phyloP scores from a whole-genome alignment of 148 eudicot species.

The Rhododendron simsii region DNA sequence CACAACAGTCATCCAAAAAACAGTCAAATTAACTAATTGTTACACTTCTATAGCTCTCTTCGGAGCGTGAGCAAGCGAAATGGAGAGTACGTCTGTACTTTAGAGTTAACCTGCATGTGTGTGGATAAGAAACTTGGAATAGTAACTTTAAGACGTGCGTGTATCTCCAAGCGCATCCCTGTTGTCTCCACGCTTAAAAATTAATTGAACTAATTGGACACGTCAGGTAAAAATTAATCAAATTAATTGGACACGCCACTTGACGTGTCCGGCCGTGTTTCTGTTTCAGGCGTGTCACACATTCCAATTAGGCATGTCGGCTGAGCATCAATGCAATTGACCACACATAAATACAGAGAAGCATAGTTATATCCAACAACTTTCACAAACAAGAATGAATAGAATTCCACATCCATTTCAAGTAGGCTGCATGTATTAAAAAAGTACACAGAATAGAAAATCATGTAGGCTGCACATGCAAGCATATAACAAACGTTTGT shows the following conservation, averaged over 20 bases:
- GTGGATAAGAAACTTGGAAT: background rate
- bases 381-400: background rate
- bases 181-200: background rate
- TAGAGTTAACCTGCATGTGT: background rate
- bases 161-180: background rate
- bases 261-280: background rate
- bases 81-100: background rate
- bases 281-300: background rate
- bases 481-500: too few species aligned
- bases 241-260: background rate
- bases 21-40: background rate
- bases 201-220: too few species aligned
- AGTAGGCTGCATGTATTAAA: background rate
- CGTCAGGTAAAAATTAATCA: background rate
- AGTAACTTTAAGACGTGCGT: background rate
- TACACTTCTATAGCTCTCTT: background rate
- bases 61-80: background rate
- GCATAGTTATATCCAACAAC: background rate
- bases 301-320: background rate
- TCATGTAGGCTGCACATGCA: too few species aligned
- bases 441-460: background rate
- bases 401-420: background rate
- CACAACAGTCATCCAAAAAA: background rate
- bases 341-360: background rate
- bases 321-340: background rate